Evolutionary conservation across 2,329 filamentous ascomycete genomes (phyloP), one percentile per base, ranked within the genome.

Genomic region (Aureobasidium sp.): DNA sequence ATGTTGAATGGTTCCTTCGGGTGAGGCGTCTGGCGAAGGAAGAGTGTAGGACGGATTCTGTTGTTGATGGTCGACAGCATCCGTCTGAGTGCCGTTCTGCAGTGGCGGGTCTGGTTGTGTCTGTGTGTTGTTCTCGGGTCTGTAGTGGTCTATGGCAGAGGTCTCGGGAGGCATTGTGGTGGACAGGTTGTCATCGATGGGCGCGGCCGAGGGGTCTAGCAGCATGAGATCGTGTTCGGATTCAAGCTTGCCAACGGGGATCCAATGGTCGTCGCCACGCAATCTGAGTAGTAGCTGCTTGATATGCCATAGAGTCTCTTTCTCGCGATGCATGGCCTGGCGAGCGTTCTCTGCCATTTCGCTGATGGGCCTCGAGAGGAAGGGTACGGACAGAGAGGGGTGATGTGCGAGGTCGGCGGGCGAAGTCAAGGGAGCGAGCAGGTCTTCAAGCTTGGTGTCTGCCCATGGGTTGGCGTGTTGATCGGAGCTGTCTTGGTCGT

Each of bases 321-420:
- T 88, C 71, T 94, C 90, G 70, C 88, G 87, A 62, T 89, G 85
- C 78, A 90, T 84, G 67, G 90, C 86, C 62, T 83, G 80, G 66
- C 84, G 82, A 60, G 85, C 86, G 73, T 92, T 86, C 48, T 80
- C 79, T 19, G 87, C 84, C 61, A 95, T 81, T 65, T 89, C 83
- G 54, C 84, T 86, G 19, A 94, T 80, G 12, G 87, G 89, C 66
- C 84, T 86, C 54, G 88, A 90, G 15, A 81, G 86, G 71, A 91
- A 94, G 0, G 90, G 85, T 67, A 85, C 81, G 64, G 88, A 90
- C 44, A 92, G 78, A 27, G 87, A 87, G 57, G 89, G 87, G 71
- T 94, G 90, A 61, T 81, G 81, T 15, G 88, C 82, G 17, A 95
- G 79, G 63, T 92, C 88, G 72, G 87, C 87, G 54, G 89, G 84